Percentiles rank a stretch among this genome's conserved stretches.
phyloP scores from a whole-genome alignment of 768 basidiomycete species.

The Pholiota conissans region DNA sequence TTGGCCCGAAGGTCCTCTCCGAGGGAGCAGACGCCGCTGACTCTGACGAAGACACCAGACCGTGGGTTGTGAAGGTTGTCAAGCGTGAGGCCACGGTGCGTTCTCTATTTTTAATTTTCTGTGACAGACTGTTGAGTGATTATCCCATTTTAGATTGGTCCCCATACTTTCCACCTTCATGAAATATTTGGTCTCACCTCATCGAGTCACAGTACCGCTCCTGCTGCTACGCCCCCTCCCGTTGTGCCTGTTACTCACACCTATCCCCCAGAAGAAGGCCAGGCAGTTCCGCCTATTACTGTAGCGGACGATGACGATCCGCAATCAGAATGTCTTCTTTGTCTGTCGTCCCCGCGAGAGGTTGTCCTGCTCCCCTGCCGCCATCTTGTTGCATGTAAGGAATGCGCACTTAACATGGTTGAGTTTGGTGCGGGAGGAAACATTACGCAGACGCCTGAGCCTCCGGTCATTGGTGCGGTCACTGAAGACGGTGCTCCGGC shows the following conservation, averaged over 20 bases:
- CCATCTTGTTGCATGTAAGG: constrained; percentile 93
- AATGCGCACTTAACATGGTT: constrained; percentile 96
- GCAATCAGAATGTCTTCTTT: constrained; percentile 88
- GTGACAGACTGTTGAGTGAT: constrained; percentile 1
- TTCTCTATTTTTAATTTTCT: constrained; percentile 7
- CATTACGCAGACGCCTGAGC: constrained; percentile 60
- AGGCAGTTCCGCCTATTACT: constrained; percentile 42
- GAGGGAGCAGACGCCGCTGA: constrained; percentile 29
- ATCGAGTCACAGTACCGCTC: constrained; percentile 30
- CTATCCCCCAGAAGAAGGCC: constrained; percentile 41
- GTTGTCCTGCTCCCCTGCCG: constrained; percentile 92
- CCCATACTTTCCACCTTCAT: constrained; percentile 92
- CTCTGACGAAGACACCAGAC: constrained; percentile 54
- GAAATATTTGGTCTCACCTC: constrained; percentile 92
- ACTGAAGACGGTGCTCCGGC: constrained; percentile 23
- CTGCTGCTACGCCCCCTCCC: constrained; percentile 31
- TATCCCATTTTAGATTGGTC: constrained; percentile 66
- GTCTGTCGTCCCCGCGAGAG: constrained; percentile 84
- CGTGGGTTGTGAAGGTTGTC: constrained; percentile 92
- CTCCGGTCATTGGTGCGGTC: constrained; percentile 26
- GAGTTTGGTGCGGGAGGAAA: constrained; percentile 94
- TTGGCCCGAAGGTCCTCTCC: constrained; percentile 44
- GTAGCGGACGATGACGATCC: constrained; percentile 59
- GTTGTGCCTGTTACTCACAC: constrained; percentile 29
- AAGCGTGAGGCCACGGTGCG: constrained; percentile 85